Percentiles rank a stretch among this genome's conserved stretches.
phyloP scores from a whole-genome alignment of 768 basidiomycete species.

The Kwoniella dejecticola region DNA sequence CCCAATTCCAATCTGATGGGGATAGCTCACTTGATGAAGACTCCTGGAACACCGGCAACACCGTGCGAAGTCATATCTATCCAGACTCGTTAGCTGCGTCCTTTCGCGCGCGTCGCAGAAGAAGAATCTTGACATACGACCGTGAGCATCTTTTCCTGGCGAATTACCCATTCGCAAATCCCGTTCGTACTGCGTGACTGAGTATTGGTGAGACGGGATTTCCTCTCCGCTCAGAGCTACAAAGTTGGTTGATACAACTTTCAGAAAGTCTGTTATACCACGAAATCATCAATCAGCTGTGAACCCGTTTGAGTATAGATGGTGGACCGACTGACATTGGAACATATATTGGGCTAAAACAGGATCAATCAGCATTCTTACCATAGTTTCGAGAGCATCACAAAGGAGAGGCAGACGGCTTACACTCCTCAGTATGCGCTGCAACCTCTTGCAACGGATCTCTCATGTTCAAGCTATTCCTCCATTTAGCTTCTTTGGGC shows the following conservation, averaged over 20 bases:
- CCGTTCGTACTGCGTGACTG: constrained; percentile 92
- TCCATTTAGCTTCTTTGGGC: constrained; percentile 56
- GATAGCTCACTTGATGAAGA: constrained; percentile 44
- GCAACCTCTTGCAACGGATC: constrained; percentile 72
- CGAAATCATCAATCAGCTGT: constrained; percentile 1
- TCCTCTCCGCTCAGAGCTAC: constrained; percentile 75
- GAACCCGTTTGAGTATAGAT: neutral
- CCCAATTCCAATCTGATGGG: neutral
- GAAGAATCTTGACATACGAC: constrained; percentile 43
- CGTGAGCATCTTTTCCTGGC: constrained; percentile 55
- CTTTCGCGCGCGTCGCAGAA: neutral
- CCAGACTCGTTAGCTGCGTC: neutral
- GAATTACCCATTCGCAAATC: constrained; percentile 69
- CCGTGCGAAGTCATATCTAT: constrained; percentile 54
- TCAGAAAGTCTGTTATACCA: constrained; percentile 76
- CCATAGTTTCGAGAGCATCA: neutral
- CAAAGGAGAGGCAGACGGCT: no score
- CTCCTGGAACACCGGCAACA: constrained; percentile 45
- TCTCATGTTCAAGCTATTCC: constrained; percentile 67
- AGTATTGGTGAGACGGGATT: constrained; percentile 92
- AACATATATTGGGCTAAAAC: constrained; percentile 76
- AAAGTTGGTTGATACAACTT: constrained; percentile 96
- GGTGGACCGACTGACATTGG: constrained; percentile 57
- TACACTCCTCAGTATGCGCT: constrained; percentile 59
- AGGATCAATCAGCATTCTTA: neutral